Conservation (phyloP, 2,329 filamentous ascomycete species). For the Botryotinia narcissicola region DNA sequence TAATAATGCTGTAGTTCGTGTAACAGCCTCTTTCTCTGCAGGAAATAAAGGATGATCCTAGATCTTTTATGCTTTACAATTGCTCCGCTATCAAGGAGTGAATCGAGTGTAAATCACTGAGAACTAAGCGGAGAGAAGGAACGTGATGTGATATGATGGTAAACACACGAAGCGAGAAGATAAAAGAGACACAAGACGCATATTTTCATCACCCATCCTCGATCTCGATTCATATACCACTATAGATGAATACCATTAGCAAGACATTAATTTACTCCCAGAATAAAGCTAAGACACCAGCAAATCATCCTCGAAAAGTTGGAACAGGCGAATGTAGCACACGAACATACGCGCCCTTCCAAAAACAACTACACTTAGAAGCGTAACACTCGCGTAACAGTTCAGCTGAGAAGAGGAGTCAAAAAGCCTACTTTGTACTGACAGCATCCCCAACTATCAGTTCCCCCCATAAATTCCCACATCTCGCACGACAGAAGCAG, state of each 20-base stretch:
- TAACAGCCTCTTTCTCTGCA: too few species aligned
- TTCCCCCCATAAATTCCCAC: neutral
- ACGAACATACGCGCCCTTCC: neutral
- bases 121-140: neutral
- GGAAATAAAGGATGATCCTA: neutral
- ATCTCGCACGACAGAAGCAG: neutral
- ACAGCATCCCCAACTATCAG: accelerated
- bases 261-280: neutral
- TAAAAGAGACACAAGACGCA: neutral
- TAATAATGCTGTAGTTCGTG: accelerated
- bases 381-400: neutral
- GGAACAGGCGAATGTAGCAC: neutral
- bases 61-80: neutral
- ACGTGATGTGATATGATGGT: too few species aligned
- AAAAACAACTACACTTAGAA: neutral
- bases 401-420: neutral
- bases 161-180: neutral
- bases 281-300: neutral
- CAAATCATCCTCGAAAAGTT: too few species aligned
- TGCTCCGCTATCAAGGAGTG: neutral
- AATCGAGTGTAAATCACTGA: neutral
- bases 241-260: neutral
- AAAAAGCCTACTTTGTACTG: neutral
- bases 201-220: neutral
- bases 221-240: neutral